Evolutionary conservation across 1,284 basidiomycete species (phyloP), one percentile per base, ranked within the genome.

Genomic region (Coniophora puteana): DNA sequence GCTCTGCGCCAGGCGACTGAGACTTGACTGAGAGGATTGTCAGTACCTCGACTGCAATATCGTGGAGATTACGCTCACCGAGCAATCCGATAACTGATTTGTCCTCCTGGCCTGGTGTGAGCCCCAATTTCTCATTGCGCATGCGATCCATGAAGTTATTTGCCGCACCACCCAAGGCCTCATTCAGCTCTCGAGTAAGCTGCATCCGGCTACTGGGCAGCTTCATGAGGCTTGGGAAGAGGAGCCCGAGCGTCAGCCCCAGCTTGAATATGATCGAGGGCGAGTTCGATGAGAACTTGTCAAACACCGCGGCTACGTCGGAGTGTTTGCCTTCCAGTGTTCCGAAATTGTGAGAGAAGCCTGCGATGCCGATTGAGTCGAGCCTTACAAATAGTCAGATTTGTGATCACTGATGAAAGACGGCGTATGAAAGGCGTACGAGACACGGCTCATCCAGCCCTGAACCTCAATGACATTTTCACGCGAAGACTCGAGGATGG

Each of bases 291-390:
- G n/a, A n/a, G n/a, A n/a, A n/a, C n/a, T n/a, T n/a, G n/a, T n/a
- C 67, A 37, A 80, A 76, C 4, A 68, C 59, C 1, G 67, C 60
- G 1, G 66, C 60, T 1, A 79, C 67, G 1, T 62, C 44, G 0
- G 73, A 66, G 18, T 57, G 49, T 45, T 72, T 60, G 5, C 77
- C 78, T n/a, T 70, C 63, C 12, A 81, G 62, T 4, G 74, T 62
- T 5, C 65, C 68, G 47, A 82, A 82, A 51, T 80, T 71, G 49
- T 81, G 74, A 0, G 71, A 72, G 48, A 81, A 80, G 1, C 77
- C 76, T 2, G 76, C 72, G 28, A 80, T 76, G 6, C 78, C 78
- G 36, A 79, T 68, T 2, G 67, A 71, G 53, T 82, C 76, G 5
- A 80, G 65, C 8, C 76, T 78, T 27, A n/a, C 6, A 17, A 12